Percentiles rank a stretch among this genome's conserved stretches.
These are phyloP conservation scores for Kuraishia floccosa DNA, from an alignment of 805 yeast species.

Conservation along the genomic window DNA sequence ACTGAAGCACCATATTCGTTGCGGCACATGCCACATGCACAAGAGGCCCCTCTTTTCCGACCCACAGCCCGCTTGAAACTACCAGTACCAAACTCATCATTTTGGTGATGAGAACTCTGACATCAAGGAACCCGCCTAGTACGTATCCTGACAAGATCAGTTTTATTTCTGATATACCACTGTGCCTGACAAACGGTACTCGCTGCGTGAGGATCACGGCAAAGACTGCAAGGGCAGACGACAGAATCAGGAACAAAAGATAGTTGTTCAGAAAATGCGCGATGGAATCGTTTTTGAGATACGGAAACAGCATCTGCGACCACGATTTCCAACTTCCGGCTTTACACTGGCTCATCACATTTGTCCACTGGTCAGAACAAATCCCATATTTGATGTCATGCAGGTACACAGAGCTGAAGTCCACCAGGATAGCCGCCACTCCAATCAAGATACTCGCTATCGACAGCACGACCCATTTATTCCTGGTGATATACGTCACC, in stretches of 20 bases:
- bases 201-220: constrained; percentile 20
- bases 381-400: constrained; percentile 42
- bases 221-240: constrained; percentile 24
- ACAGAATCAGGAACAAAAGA: constrained; percentile 22
- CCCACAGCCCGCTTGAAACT: constrained; percentile 70
- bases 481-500: no score
- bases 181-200: constrained; percentile 28
- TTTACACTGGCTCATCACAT: constrained; percentile 19
- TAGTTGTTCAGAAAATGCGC: constrained; percentile 15
- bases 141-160: constrained; percentile 57
- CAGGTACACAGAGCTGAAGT: constrained; percentile 35
- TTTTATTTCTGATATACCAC: constrained; percentile 72
- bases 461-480: constrained; percentile 38
- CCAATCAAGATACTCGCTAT: constrained; percentile 36
- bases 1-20: constrained; percentile 24
- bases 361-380: constrained; percentile 23
- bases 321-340: constrained; percentile 17
- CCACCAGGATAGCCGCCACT: constrained; percentile 33
- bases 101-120: constrained; percentile 42
- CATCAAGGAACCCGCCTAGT: constrained; percentile 38
- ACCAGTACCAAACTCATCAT: constrained; percentile 48
- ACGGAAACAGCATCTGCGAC: constrained; percentile 17
- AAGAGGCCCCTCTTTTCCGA: constrained; percentile 82
- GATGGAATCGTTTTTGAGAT: constrained; percentile 13
- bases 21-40: constrained; percentile 69